Conservation (phyloP, 176 grass and related monocot genomes). For the Aegilops tauschii region DNA sequence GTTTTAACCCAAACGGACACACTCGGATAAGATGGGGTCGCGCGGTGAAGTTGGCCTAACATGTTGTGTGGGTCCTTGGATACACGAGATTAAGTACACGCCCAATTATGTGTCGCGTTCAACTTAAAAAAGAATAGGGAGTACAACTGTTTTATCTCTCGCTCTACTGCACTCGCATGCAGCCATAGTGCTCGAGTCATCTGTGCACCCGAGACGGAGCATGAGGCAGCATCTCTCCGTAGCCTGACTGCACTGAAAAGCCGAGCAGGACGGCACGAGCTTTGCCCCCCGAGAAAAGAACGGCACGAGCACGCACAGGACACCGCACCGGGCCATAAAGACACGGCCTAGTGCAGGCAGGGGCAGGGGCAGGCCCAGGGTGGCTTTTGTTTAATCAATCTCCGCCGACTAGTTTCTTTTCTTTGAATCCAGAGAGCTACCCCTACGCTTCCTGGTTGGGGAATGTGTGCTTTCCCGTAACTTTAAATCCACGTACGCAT, state of each 20-base stretch:
- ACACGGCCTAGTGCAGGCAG: neutral
- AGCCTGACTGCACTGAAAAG: neutral
- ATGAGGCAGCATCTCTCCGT: neutral
- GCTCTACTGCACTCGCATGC: neutral
- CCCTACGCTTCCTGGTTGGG: neutral
- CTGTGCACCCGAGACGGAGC: neutral
- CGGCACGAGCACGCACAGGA: neutral
- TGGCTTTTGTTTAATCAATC: constrained; percentile 2
- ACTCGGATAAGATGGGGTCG: too few species aligned
- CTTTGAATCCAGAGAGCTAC: neutral
- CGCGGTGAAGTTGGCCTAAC: too few species aligned
- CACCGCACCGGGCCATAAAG: neutral
- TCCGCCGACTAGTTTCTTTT: neutral
- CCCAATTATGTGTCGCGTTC: neutral
- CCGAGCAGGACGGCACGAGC: neutral
- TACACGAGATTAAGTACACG: neutral
- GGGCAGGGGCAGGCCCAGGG: neutral
- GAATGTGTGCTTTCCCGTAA: neutral
- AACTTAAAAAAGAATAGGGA: neutral
- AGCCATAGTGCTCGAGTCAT: neutral
- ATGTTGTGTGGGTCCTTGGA: too few species aligned
- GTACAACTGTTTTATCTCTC: neutral
- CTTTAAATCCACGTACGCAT: neutral
- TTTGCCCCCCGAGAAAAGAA: too few species aligned
- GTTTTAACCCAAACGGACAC: too few species aligned